Base-by-base conservation (phyloP, 2,329 filamentous ascomycete species). In the Sporothrix dimorphospora region DNA sequence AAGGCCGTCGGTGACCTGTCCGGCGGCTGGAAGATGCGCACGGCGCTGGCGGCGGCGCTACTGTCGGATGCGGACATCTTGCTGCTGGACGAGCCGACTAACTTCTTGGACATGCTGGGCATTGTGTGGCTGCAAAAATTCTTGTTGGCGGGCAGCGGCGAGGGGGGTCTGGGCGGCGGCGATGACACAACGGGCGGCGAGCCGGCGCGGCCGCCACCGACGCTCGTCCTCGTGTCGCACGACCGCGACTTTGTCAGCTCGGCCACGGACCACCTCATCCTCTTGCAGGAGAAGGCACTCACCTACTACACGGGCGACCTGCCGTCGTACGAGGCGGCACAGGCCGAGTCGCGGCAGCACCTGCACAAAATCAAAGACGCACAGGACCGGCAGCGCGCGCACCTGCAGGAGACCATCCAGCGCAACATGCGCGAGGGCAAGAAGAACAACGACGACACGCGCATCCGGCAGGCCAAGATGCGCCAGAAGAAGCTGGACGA, bases 401-500 rank as follows among this genome's bases (percentile, higher is more conserved):
- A 96, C 77, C 92, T 97, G 74, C 90, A 95, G 80, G 88, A 92
- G 76, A 92, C 90, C 0, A 94, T 97, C 68, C 85, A 87, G 24
- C 88, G 90, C 73, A 95, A 92, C 75, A 87, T 94, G 77, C 91
- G 90, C 75, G 88, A 91, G 24, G 94, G 92, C 7, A 92, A 91
- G 79, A 89, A 90, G 65, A 91, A 90, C 34, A 92, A 93, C 40
- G 93, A 97, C 77, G 91, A 94, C 76, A 95, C 95, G 78, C 94
- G 94, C 79, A 85, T 97, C 2, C 89, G 92, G n/a, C 92, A 94
- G 82, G 93, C 93, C 4, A 94, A 94, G 74, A 93, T 91, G 4
- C 86, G 93, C 0, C 92, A 94, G 81, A 95, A 94, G 83, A 94
- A 94, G 79, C 85, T 97, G 0, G 93, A 97, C 72, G 91, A 96